A percentile compares a stretch with the other conserved stretches of the same genome.
phyloP scores from a whole-genome alignment of 768 basidiomycete genomes.

The Asterophora parasitica region DNA sequence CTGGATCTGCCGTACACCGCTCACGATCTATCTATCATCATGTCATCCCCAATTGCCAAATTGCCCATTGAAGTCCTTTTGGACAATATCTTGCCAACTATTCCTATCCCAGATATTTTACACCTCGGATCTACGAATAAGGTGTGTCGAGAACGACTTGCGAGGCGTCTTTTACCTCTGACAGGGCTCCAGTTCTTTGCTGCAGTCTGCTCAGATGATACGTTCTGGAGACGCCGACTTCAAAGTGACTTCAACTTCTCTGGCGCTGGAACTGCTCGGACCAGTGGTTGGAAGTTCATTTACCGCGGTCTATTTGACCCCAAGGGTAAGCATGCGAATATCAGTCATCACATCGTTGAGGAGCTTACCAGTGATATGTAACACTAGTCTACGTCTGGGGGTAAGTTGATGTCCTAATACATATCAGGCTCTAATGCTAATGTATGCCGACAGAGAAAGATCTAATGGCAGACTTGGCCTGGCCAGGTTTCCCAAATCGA shows the following conservation, averaged over 20 bases:
- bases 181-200: constrained; percentile 45
- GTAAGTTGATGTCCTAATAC: constrained; percentile 22
- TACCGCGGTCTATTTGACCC: constrained; percentile 64
- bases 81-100: constrained; percentile 61
- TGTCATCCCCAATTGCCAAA: constrained; percentile 33
- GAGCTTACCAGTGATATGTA: background rate
- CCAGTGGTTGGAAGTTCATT: constrained; percentile 74
- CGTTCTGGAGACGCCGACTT: constrained; percentile 73
- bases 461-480: constrained; percentile 63
- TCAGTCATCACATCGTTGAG: background rate
- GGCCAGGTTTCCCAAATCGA: constrained; percentile 27
- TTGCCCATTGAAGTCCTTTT: constrained; percentile 76
- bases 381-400: constrained; percentile 45
- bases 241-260: constrained; percentile 75
- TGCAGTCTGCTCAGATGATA: constrained; percentile 59
- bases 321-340: constrained; percentile 50
- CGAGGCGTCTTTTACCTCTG: background rate
- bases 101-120: constrained; percentile 53
- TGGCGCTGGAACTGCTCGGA: constrained; percentile 64
- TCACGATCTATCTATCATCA: constrained; percentile 25
- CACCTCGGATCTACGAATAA: constrained; percentile 58
- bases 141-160: constrained; percentile 21
- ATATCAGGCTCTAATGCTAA: constrained; percentile 1
- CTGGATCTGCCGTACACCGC: too few relatives aligned
- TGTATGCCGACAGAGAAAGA: constrained; percentile 41